A percentile compares a stretch with the other conserved stretches of the same genome.
These are phyloP conservation scores for Cyberlindnera meyerae DNA, from an alignment of 805 yeast genomes.

Conservation along the genomic window DNA sequence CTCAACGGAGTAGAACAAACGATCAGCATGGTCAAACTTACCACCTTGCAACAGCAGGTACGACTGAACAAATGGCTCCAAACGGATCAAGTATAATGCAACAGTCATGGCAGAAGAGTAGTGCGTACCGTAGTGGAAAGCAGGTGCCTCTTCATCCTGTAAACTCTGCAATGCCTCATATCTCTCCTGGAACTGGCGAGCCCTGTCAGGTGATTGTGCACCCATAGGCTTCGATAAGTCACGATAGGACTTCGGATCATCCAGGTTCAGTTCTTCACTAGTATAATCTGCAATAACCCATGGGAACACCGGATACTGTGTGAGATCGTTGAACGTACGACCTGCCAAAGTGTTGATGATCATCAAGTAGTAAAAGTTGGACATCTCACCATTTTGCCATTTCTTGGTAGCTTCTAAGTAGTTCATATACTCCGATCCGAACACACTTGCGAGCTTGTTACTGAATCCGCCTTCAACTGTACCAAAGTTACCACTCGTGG, in stretches of 20 bases:
- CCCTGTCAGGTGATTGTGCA: conserved; percentile 63
- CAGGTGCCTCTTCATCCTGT: conserved; percentile 55
- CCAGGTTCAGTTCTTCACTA: conserved; percentile 63
- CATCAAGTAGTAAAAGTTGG: conserved; percentile 80
- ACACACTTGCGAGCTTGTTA: conserved; percentile 40
- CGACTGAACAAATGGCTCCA: conserved; percentile 78
- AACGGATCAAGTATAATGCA: conserved; percentile 68
- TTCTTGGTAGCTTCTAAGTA: conserved; percentile 51
- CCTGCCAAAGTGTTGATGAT: conserved; percentile 82
- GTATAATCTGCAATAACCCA: conserved; percentile 85
- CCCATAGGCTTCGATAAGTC: conserved; percentile 91
- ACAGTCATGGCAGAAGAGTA: conserved; percentile 94
- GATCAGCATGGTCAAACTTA: conserved; percentile 81
- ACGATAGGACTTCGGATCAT: conserved; percentile 57
- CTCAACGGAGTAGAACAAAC: conserved; percentile 69
- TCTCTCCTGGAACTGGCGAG: conserved; percentile 60
- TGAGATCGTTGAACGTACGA: conserved; percentile 79
- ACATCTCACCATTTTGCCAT: conserved; percentile 76
- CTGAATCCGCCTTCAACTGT: conserved; percentile 32
- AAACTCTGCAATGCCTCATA: conserved; percentile 65
- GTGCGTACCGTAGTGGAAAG: conserved; percentile 91
- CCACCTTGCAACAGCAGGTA: conserved; percentile 81
- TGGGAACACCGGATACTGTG: conserved; percentile 89
- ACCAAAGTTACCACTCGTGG: conserved; percentile 29
- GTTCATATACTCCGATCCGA: conserved; percentile 33